phyloP scores from a whole-genome alignment of 768 basidiomycete species.

The Boletus tomentosulus region DNA sequence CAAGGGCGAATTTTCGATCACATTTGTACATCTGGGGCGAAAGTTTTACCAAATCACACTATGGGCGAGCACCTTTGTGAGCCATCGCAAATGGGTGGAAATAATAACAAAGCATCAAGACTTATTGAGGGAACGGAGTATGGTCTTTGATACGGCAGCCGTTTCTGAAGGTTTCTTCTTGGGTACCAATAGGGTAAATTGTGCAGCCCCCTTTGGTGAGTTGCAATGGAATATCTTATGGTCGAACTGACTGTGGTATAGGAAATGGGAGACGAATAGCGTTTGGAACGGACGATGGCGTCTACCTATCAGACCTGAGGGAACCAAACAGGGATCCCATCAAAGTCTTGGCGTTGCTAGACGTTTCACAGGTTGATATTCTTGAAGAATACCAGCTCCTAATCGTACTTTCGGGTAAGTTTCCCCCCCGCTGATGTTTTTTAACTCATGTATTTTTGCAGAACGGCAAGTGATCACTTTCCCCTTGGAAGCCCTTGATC shows the following conservation, averaged over 20 bases:
- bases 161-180: slow-evolving; percentile 88
- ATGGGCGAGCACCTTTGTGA: slow-evolving; percentile 82
- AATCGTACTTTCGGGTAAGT: slow-evolving; percentile 93
- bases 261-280: slow-evolving; percentile 81
- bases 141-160: slow-evolving; percentile 79
- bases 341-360: slow-evolving; percentile 82
- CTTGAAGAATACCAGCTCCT: slow-evolving; percentile 93
- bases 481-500: slow-evolving; percentile 88
- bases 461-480: slow-evolving; percentile 96
- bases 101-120: slow-evolving; percentile 88
- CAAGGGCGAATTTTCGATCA: slow-evolving; percentile 88
- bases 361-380: slow-evolving; percentile 94
- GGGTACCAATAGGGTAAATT: slow-evolving; percentile 84
- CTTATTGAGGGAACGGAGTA: slow-evolving; percentile 73
- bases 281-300: slow-evolving; percentile 97
- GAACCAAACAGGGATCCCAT: slow-evolving; percentile 76
- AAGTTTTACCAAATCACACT: slow-evolving; percentile 89
- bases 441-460: slow-evolving; percentile 27
- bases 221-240: slow-evolving; percentile 18
- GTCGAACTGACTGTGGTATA: slow-evolving; percentile 29
- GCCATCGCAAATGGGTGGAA: slow-evolving; percentile 93
- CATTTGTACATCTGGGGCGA: slow-evolving; percentile 89
- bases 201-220: slow-evolving; percentile 84
- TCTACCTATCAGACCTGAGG: slow-evolving; percentile 87
- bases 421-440: not conserved